Conservation (phyloP, 805 yeast species). For the Sugiyamaella marilandica region DNA sequence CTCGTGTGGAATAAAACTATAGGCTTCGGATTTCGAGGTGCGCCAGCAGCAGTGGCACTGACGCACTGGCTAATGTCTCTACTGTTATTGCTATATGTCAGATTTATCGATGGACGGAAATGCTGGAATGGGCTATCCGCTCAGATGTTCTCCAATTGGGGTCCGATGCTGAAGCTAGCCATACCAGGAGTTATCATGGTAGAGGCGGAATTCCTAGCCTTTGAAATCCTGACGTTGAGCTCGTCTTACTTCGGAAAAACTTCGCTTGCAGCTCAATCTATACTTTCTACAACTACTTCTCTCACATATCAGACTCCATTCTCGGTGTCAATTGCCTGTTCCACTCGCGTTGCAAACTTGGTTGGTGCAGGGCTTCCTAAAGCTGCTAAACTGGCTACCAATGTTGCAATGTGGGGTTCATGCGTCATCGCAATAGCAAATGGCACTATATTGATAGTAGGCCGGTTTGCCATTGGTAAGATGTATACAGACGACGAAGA, state of each 20-base stretch:
- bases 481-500: conserved; percentile 58
- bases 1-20: conserved; percentile 65
- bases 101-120: conserved; percentile 48
- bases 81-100: conserved; percentile 50
- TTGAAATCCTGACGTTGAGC: conserved; percentile 64
- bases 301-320: conserved; percentile 69
- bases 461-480: conserved; percentile 47
- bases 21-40: conserved; percentile 77
- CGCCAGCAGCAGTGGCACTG: conserved; percentile 69
- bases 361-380: conserved; percentile 54
- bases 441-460: conserved; percentile 44
- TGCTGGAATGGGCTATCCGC: conserved; percentile 56
- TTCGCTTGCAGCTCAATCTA: conserved; percentile 69
- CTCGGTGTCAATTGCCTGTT: conserved; percentile 64
- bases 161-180: conserved; percentile 54
- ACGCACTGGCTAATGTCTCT: conserved; percentile 69
- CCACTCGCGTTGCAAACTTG: conserved; percentile 69
- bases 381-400: conserved; percentile 45
- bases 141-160: conserved; percentile 53
- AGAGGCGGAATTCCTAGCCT: conserved; percentile 73
- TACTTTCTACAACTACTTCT: conserved; percentile 61
- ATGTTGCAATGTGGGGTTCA: conserved; percentile 42
- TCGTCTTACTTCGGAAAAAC: conserved; percentile 67
- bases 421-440: conserved; percentile 45
- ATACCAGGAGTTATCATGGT: conserved; percentile 73